Conservation (phyloP, 1,284 basidiomycete species). For the Moniliophthora roreri region DNA sequence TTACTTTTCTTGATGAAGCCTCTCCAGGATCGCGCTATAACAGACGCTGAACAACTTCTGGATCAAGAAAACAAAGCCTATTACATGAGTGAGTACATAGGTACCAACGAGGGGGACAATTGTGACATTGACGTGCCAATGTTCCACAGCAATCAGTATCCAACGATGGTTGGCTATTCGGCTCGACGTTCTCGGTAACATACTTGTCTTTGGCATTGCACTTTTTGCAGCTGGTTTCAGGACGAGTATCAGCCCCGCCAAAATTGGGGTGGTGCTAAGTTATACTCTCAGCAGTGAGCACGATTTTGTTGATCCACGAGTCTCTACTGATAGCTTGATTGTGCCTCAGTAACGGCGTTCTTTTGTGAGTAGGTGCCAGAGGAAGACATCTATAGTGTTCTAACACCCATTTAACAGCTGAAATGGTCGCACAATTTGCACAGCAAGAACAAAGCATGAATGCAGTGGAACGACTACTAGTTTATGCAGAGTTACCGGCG, state of each 20-base stretch:
- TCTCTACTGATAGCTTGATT: conserved; percentile 3
- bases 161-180: conserved; percentile 64
- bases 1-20: background rate
- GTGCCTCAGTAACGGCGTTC: conserved; percentile 46
- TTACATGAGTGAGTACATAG: conserved; percentile 60
- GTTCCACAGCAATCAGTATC: conserved; percentile 15
- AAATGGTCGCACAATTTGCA: conserved; percentile 57
- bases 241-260: conserved; percentile 35
- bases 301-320: background rate
- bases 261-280: conserved; percentile 62
- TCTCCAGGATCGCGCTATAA: conserved; percentile 44
- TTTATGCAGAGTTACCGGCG: conserved; percentile 53
- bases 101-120: conserved; percentile 30
- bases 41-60: conserved; percentile 54
- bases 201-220: conserved; percentile 73
- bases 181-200: conserved; percentile 68
- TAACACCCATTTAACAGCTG: conserved; percentile 33
- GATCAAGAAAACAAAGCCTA: conserved; percentile 80
- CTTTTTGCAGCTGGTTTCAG: conserved; percentile 61
- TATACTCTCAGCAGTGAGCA: conserved; percentile 60
- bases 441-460: conserved; percentile 73
- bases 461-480: conserved; percentile 65
- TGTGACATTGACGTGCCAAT: too few species aligned
- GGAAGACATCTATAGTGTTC: conserved; percentile 7
- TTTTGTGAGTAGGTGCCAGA: conserved; percentile 43